Percentiles rank a stretch among this genome's conserved stretches.
These are phyloP conservation scores for Mycena rosella DNA, from an alignment of 768 basidiomycete genomes.

Conservation along the genomic window DNA sequence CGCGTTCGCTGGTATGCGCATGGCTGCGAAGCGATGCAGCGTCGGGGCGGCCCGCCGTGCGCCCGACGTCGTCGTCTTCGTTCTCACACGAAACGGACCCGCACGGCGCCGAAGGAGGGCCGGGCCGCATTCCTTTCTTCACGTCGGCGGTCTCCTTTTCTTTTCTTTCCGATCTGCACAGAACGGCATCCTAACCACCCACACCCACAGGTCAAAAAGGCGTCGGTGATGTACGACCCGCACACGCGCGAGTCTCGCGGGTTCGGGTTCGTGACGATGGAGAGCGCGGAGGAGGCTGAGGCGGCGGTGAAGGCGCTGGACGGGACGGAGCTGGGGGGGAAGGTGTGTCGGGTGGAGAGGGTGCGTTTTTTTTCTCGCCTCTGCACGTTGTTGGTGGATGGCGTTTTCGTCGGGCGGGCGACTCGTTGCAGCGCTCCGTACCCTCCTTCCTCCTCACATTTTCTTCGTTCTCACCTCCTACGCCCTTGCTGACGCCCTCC, in stretches of 20 bases:
- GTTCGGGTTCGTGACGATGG: slow-evolving; percentile 92
- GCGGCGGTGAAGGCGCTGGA: slow-evolving; percentile 90
- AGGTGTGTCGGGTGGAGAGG: slow-evolving; percentile 90
- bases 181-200: too few relatives aligned
- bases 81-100: too few relatives aligned
- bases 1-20: too few relatives aligned
- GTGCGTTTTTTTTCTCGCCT: slow-evolving; percentile 50
- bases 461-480: not conserved
- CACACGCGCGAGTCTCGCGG: slow-evolving; percentile 76
- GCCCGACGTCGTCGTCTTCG: too few relatives aligned
- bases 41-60: too few relatives aligned
- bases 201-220: slow-evolving; percentile 75
- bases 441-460: not conserved
- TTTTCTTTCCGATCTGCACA: too few relatives aligned
- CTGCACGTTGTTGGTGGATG: not conserved
- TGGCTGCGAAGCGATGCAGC: too few relatives aligned
- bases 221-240: slow-evolving; percentile 79
- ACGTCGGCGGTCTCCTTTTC: too few relatives aligned
- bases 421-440: not conserved
- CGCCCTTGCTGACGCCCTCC: not conserved
- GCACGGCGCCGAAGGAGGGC: too few relatives aligned
- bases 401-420: too few relatives aligned
- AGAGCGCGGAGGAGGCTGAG: slow-evolving; percentile 86
- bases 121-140: too few relatives aligned
- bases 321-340: slow-evolving; percentile 88